Percentiles rank a stretch among this genome's conserved stretches.
phyloP scores from a whole-genome alignment of 2,329 filamentous ascomycete species.

The Talaromyces sp. region DNA sequence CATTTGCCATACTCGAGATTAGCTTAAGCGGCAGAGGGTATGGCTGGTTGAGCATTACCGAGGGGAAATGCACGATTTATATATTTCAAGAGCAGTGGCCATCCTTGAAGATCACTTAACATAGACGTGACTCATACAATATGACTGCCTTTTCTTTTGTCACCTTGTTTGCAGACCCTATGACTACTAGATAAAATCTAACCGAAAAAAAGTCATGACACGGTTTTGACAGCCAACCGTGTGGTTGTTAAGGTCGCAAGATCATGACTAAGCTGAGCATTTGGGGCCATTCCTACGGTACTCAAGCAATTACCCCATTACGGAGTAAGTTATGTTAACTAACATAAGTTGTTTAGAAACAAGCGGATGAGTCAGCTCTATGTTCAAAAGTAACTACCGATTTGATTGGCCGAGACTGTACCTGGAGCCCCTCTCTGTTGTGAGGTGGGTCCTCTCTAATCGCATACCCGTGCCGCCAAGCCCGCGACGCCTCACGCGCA shows the following conservation, averaged over 20 bases:
- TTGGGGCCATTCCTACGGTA: background rate
- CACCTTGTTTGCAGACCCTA: background rate
- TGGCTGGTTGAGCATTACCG: background rate
- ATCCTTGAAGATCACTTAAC: background rate
- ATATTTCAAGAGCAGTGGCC: background rate
- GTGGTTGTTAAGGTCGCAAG: no score
- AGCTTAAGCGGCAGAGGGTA: background rate
- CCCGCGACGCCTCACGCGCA: no score
- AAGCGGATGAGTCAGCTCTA: background rate
- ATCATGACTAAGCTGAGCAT: background rate
- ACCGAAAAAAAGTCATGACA: background rate
- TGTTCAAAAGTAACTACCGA: background rate
- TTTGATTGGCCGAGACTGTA: background rate
- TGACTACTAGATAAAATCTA: background rate
- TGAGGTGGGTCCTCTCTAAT: background rate
- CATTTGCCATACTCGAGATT: background rate
- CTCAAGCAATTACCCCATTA: background rate
- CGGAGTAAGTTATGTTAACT: background rate
- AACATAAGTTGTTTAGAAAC: background rate
- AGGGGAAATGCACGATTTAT: background rate
- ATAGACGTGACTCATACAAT: background rate
- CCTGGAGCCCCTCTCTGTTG: background rate
- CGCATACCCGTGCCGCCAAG: background rate
- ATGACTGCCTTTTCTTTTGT: background rate
- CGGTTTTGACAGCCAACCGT: background rate